Evolutionary conservation across 345 rosid species (phyloP), one percentile per base, ranked within the genome.

Genomic region (Bruguiera sexangula): DNA sequence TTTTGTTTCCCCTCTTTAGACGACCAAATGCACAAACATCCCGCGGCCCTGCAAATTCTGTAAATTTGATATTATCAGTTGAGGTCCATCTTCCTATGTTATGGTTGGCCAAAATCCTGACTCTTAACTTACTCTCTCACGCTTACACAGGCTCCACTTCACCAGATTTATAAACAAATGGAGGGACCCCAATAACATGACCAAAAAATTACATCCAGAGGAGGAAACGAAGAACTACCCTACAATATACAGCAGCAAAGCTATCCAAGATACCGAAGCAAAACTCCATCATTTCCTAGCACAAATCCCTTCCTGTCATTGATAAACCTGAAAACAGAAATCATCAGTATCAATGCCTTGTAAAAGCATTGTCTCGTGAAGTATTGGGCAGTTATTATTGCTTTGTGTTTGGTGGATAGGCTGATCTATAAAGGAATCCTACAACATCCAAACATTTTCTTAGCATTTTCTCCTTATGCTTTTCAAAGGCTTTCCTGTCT

Each of bases 261-360:
- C 22, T 75, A 94, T 74, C 97, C 97, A 46, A 94, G 88, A 85
- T 85, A 94, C 75, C 94, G 96, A 72, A 91, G 97, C 87, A 94
- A 87, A 51, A 91, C 97, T 6, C 99, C 96, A 52, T 94, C 93
- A 34, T 91, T 94, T 56, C 97, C 97, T 39, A 89, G 78, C 57
- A 91, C 96, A 70, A 94, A 91, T 3, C 97, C 98, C 83, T 87
- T 85, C 66, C 67, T 83, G 62, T 88, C 95, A 72, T 89, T 71
- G 52, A 94, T 88, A 79, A 94, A 94, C 88, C 97, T 94, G 75
- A 65, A 13, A 63, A 6, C 52, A 73, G 60, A 68, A 62, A 69
- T 9, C 19, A 22, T 10, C 5, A 66, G 53, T 9, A 60, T 54
- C 60, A 73, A 43, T 46, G 63, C 46, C 59, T 66, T 46, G 53